Evolutionary conservation across 2,329 filamentous ascomycete species (phyloP).

Genomic region (Tolypocladium tundrense): DNA sequence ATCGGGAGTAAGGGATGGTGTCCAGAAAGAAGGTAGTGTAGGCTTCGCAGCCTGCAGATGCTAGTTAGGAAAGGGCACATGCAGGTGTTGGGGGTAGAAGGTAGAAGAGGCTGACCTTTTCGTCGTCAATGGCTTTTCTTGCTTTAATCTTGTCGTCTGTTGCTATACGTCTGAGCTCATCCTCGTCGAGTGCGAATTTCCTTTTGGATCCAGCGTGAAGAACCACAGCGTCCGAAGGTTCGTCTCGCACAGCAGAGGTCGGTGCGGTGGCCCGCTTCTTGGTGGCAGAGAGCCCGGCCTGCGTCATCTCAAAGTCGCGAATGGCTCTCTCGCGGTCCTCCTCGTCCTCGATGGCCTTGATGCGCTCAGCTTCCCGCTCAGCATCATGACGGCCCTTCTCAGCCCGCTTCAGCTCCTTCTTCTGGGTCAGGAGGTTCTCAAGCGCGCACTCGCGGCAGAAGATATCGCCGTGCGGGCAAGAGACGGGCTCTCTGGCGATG

Average conservation of each 20-base stretch:
- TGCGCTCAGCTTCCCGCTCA: slow-evolving; percentile 51
- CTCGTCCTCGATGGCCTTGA: slow-evolving; percentile 49
- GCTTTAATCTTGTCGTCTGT: slow-evolving; percentile 60
- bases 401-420: slow-evolving; percentile 78
- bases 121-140: slow-evolving; percentile 59
- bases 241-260: background rate
- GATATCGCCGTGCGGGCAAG: slow-evolving; percentile 75
- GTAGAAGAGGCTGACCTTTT: slow-evolving; percentile 44
- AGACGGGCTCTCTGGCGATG: slow-evolving; percentile 69
- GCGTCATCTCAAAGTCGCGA: slow-evolving; percentile 73
- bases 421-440: slow-evolving; percentile 80
- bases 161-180: slow-evolving; percentile 62
- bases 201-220: slow-evolving; percentile 41
- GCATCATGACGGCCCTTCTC: slow-evolving; percentile 56
- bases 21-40: slow-evolving; percentile 82
- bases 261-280: slow-evolving; percentile 25
- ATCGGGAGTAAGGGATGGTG: slow-evolving; percentile 68
- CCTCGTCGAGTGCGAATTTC: slow-evolving; percentile 65
- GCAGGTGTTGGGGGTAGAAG: background rate
- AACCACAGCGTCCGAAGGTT: background rate
- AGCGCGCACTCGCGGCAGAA: slow-evolving; percentile 95
- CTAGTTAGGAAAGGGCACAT: slow-evolving; percentile 3
- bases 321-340: slow-evolving; percentile 63
- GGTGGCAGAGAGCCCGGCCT: slow-evolving; percentile 52
- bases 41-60: slow-evolving; percentile 47